Evolutionary conservation across 176 grass and related monocot genomes (phyloP).

Genomic region (barley (Hordeum vulgare)): DNA sequence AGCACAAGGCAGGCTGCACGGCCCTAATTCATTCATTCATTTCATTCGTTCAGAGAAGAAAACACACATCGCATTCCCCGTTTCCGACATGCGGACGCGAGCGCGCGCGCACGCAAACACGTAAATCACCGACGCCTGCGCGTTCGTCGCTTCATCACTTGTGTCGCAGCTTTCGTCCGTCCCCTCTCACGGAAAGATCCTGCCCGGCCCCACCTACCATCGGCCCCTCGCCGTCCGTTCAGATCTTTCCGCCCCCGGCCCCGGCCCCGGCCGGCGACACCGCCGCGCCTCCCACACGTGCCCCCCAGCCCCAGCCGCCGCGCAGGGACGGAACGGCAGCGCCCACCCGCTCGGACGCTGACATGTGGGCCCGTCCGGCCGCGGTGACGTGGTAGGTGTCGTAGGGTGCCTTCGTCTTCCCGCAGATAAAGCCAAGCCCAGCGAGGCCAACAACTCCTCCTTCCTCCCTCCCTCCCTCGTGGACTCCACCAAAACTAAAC

Average conservation of each 20-base stretch:
- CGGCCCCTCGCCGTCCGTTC: constrained; percentile 14
- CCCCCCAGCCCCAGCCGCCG: not conserved
- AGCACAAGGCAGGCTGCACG: too few species aligned
- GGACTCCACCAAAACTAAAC: constrained; percentile 25
- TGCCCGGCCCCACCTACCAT: not conserved
- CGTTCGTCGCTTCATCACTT: not conserved
- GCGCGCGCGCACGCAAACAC: not conserved
- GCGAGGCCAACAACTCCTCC: constrained; percentile 15
- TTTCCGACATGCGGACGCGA: not conserved
- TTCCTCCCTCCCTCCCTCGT: constrained; percentile 25
- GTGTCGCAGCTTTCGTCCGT: not conserved
- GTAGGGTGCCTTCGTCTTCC: not conserved
- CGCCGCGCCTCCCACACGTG: not conserved
- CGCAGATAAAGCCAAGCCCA: constrained; percentile 33
- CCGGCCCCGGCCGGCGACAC: constrained; percentile 30
- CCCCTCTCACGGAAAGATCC: constrained; percentile 6
- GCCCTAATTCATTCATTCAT: too few species aligned
- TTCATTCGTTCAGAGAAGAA: too few species aligned
- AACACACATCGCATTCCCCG: not conserved
- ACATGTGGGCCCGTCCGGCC: not conserved
- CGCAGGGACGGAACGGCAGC: not conserved
- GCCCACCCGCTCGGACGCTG: not conserved
- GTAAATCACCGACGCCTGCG: not conserved
- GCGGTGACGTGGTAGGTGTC: not conserved
- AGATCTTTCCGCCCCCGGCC: constrained; percentile 21